These are phyloP conservation scores for Chalaropsis thielavioides DNA, from an alignment of 2,329 filamentous ascomycete species.

Conservation along the genomic window DNA sequence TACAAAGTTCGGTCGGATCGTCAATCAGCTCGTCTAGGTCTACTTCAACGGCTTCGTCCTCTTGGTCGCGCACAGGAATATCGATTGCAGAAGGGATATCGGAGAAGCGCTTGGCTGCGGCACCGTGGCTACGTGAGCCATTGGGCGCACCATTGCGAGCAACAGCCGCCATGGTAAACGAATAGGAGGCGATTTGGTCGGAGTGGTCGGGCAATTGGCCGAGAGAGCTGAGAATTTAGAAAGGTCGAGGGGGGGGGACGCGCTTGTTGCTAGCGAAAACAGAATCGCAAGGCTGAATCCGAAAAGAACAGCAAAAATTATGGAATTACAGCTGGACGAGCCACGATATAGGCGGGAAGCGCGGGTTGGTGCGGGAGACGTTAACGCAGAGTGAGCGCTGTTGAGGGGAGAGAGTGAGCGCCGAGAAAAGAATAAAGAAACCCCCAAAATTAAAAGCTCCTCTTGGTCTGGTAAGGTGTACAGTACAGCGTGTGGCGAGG, in stretches of 20 bases:
- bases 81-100: conserved; percentile 52
- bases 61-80: conserved; percentile 50
- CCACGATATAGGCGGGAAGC: not conserved
- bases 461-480: not conserved
- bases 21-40: conserved; percentile 82
- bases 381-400: not conserved
- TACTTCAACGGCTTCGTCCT: conserved; percentile 74
- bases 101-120: conserved; percentile 44
- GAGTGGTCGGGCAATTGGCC: not conserved
- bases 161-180: conserved; percentile 13
- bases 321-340: not conserved
- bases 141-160: conserved; percentile 31
- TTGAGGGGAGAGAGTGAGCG: not conserved
- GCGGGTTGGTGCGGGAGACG: not conserved
- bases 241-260: not conserved
- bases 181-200: not conserved
- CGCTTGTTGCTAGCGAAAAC: not conserved
- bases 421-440: not conserved
- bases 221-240: not conserved
- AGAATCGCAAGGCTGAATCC: conserved; percentile 5
- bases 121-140: conserved; percentile 25
- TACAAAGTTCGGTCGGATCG: conserved; percentile 89
- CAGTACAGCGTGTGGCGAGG: not conserved
- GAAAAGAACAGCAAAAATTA: not conserved
- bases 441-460: not conserved